Evolutionary conservation across 192 early-diverging fungal species (phyloP).

Genomic region (Nowakowskiella sp.): DNA sequence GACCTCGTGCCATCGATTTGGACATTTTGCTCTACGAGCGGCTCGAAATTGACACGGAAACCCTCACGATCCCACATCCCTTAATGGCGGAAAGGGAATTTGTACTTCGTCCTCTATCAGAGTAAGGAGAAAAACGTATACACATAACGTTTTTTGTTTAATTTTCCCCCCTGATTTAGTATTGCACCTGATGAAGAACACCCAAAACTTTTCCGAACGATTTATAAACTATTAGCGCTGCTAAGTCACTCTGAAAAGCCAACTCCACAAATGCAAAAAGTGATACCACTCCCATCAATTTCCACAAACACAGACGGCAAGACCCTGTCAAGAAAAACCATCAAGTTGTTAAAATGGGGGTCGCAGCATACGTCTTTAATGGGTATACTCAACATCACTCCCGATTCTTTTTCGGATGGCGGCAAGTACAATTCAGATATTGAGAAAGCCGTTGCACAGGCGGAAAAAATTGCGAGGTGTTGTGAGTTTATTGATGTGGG

Average conservation of each 20-base stretch:
- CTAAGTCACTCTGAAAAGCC: constrained; percentile 36
- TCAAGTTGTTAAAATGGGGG: constrained; percentile 48
- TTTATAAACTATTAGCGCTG: constrained; percentile 58
- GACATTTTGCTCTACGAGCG: constrained; percentile 94
- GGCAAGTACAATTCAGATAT: constrained; percentile 50
- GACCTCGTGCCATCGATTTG: constrained; percentile 88
- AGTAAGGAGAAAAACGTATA: constrained; percentile 47
- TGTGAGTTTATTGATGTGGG: constrained; percentile 94
- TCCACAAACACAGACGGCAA: constrained; percentile 20
- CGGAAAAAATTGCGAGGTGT: constrained; percentile 64
- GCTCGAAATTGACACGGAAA: constrained; percentile 52
- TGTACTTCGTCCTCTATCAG: constrained; percentile 87
- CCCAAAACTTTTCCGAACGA: constrained; percentile 74
- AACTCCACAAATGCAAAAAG: constrained; percentile 40
- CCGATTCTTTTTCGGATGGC: constrained; percentile 95
- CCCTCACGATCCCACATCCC: constrained; percentile 82
- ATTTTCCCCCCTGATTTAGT: constrained; percentile 25
- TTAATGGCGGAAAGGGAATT: constrained; percentile 87
- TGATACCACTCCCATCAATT: constrained; percentile 37
- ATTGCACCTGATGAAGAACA: constrained; percentile 85
- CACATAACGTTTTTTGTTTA: neutral
- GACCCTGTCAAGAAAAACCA: constrained; percentile 23
- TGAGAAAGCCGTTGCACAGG: constrained; percentile 59
- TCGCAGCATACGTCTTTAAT: constrained; percentile 69
- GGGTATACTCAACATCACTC: constrained; percentile 96